Conservation (phyloP, 1,284 basidiomycete genomes). For the Inonotus obliquus region DNA sequence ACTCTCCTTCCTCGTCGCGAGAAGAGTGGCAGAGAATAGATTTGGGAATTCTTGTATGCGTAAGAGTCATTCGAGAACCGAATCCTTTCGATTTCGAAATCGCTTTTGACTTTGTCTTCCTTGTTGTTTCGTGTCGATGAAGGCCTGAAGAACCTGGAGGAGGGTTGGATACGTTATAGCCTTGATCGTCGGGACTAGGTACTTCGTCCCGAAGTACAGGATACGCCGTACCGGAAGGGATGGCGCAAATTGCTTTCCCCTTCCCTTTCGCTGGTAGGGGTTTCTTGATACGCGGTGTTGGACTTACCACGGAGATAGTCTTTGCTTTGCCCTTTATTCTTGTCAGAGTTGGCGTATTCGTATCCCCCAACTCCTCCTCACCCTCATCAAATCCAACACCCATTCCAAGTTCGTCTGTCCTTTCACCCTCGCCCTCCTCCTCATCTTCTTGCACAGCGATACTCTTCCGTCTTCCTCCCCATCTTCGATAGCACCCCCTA, state of each 20-base stretch:
- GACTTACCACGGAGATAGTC: too few relatives aligned
- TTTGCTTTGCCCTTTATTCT: background rate
- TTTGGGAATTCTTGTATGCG: conserved; percentile 5
- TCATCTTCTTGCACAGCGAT: conserved; percentile 26
- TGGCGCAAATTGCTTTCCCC: too few relatives aligned
- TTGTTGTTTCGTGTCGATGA: background rate
- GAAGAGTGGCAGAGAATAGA: too few relatives aligned
- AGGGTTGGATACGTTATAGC: background rate
- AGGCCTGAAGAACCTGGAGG: too few relatives aligned
- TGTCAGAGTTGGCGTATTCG: background rate
- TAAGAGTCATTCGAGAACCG: too few relatives aligned
- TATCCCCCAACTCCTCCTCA: background rate
- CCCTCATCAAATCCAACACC: background rate
- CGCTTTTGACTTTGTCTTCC: background rate
- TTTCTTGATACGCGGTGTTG: too few relatives aligned
- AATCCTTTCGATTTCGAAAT: background rate
- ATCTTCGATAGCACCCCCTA: conserved; percentile 60
- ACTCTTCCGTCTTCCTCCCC: conserved; percentile 29
- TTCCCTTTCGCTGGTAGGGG: too few relatives aligned
- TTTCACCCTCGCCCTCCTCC: conserved; percentile 16
- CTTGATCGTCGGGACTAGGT: background rate
- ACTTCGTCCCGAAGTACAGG: background rate
- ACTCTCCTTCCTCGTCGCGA: conserved; percentile 24
- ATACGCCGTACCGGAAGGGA: too few relatives aligned
- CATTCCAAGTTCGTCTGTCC: too few relatives aligned